Evolutionary conservation across 148 eudicot species (phyloP), one percentile per base, ranked within the genome.

Genomic region (Persicaria tinctoria): DNA sequence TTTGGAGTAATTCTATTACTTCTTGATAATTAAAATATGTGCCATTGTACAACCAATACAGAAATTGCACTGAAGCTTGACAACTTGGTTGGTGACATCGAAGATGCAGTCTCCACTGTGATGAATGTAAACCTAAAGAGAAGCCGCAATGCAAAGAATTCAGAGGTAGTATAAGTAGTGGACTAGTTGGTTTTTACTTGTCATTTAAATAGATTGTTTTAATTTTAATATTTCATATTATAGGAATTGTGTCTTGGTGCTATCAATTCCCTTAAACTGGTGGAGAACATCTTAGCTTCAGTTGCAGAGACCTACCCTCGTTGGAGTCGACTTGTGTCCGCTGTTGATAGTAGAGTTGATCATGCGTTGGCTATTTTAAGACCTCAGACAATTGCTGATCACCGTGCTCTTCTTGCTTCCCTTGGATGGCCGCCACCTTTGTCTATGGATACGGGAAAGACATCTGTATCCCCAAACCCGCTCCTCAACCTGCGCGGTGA

Each of bases 371-470:
- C 92, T 76, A 87, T 82, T 73, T 80, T 92, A 82, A 87, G 97
- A 81, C 99, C 97, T 73, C 97, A 95, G 75, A 92, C 96, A 48
- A 89, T 92, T 80, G 97, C 97, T 72, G 97, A 92, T 84, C 89
- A 95, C 76, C 85, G 99, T 4, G 78, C 90, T 38, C 92, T 95
- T 79, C 92, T 95, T 75, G 55, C 87, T 77, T 92, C 96, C 14
- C 85, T 89, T 73, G 93, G 92, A 76, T 95, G 99, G 99, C 99
- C 99, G 64, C 99, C 97, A 45, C 87, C 92, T 78, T 86, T 91
- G 46, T 87, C 96, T 76, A 27, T 80, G 57, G 89, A 89, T 76
- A 44, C 77, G 51, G 79, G 79, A 46, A 81, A 76, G 82, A 74
- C 91, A 80, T 32, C 84, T 59, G 86, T 83, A 73, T 80, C 80